A percentile compares a stretch with the other conserved stretches of the same genome.
phyloP scores from a whole-genome alignment of 306 rosid species.

The Cicer cuneatum region DNA sequence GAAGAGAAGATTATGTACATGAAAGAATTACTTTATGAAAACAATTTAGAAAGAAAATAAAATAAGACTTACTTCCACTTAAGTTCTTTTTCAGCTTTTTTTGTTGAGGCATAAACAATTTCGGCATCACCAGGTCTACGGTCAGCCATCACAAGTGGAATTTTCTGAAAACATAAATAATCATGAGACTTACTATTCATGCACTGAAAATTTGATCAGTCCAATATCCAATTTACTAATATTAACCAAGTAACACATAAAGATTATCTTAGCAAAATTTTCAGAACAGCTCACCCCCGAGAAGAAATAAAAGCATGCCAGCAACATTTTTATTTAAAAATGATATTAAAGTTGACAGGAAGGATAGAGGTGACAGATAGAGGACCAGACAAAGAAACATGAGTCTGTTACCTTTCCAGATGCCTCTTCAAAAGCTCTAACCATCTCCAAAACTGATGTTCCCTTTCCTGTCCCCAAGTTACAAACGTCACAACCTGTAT shows the following conservation, averaged over 20 bases:
- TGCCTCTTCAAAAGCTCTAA: constrained; percentile 88
- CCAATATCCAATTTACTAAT: too few relatives aligned
- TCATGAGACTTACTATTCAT: not conserved
- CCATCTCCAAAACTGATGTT: constrained; percentile 97
- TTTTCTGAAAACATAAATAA: constrained; percentile 59
- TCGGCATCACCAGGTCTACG: constrained; percentile 96
- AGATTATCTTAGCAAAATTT: constrained; percentile 5
- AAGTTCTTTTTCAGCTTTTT: constrained; percentile 85
- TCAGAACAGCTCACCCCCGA: not conserved
- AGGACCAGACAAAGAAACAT: constrained; percentile 16
- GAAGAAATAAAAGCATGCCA: not conserved
- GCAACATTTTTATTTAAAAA: not conserved
- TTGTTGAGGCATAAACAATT: constrained; percentile 87
- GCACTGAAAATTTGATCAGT: not conserved
- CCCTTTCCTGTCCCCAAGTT: constrained; percentile 99
- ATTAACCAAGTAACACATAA: not conserved
- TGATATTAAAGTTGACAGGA: not conserved
- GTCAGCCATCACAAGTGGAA: constrained; percentile 78
- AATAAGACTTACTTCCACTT: constrained; percentile 85
- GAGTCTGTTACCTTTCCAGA: constrained; percentile 73
- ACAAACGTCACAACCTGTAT: constrained; percentile 89
- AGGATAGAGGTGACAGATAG: not conserved
- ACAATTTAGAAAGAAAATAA: constrained; percentile 22
- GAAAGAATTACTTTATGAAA: not conserved
- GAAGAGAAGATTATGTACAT: not conserved